Conservation (phyloP, 1,284 basidiomycete species). For the Cutaneotrichosporon cavernicola region DNA sequence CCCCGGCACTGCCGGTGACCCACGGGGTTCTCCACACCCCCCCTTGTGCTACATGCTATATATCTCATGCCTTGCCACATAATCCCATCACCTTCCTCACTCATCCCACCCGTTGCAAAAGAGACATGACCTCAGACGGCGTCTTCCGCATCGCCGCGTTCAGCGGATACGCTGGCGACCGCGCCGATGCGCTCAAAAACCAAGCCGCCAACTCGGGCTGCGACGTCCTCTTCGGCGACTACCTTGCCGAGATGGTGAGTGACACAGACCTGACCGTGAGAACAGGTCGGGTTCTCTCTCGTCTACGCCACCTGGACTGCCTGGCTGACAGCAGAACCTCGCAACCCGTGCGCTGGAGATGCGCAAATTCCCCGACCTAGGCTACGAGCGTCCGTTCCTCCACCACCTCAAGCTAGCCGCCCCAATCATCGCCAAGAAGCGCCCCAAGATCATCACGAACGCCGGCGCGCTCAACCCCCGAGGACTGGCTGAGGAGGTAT, state of each 20-base stretch:
- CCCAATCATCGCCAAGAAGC: conserved; percentile 19
- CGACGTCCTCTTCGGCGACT: conserved; percentile 27
- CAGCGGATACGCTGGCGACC: conserved; percentile 20
- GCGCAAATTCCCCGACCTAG: conserved; percentile 20
- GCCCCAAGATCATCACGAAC: conserved; percentile 28
- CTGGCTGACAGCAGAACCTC: conserved; percentile 22
- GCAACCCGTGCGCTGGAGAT: conserved; percentile 26
- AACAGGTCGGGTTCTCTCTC: too few species aligned
- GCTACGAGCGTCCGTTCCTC: conserved; percentile 29
- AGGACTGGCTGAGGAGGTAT: conserved; percentile 21
- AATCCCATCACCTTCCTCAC: background rate
- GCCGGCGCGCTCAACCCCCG: conserved; percentile 30
- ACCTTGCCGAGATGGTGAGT: conserved; percentile 27
- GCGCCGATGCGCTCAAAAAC: conserved; percentile 15
- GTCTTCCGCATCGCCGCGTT: conserved; percentile 28
- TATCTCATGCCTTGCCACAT: background rate
- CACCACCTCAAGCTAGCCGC: conserved; percentile 23
- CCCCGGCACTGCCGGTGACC: background rate
- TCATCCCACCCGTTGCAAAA: background rate
- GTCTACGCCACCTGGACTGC: background rate
- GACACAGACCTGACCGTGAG: background rate
- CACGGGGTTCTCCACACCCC: background rate
- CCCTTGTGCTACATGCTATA: background rate
- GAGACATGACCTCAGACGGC: background rate
- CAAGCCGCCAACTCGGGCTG: conserved; percentile 18